Conservation (phyloP, 257 asterid genomes). For the Vinca minor region DNA sequence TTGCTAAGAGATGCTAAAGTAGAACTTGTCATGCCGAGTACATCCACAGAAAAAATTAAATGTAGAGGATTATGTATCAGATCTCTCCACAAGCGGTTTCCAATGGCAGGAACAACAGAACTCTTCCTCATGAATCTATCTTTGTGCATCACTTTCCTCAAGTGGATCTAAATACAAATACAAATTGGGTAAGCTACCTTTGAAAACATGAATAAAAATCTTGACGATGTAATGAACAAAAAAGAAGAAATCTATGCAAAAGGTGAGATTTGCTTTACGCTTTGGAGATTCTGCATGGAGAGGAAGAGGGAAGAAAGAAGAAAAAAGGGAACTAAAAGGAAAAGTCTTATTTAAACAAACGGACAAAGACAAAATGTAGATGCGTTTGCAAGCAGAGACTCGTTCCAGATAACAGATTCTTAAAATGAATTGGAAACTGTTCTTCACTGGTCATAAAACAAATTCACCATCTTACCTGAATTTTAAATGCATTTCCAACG, state of each 20-base stretch:
- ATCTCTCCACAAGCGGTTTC: constrained; percentile 91
- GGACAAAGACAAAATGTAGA: neutral
- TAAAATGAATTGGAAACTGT: neutral
- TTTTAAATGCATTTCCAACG: constrained; percentile 89
- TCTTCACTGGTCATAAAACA: neutral
- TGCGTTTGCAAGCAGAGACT: neutral
- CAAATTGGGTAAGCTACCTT: neutral
- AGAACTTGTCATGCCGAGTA: constrained; percentile 95
- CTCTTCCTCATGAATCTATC: constrained; percentile 91
- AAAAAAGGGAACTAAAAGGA: neutral
- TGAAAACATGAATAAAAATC: too few relatives aligned
- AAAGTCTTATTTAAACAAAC: neutral
- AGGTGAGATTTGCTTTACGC: too few relatives aligned
- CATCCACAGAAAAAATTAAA: constrained; percentile 85
- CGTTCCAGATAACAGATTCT: neutral
- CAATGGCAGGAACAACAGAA: constrained; percentile 62
- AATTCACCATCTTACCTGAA: constrained; percentile 48
- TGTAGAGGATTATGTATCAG: constrained; percentile 90
- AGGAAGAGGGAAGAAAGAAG: too few relatives aligned
- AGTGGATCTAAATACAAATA: constrained; percentile 58
- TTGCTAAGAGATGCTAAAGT: constrained; percentile 94
- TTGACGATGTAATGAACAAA: neutral
- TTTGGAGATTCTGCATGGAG: neutral
- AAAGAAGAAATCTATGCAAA: neutral
- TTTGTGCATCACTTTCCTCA: constrained; percentile 70